Conservation (phyloP, 164 flowering plant genomes). For the Macadamia tetraphylla region DNA sequence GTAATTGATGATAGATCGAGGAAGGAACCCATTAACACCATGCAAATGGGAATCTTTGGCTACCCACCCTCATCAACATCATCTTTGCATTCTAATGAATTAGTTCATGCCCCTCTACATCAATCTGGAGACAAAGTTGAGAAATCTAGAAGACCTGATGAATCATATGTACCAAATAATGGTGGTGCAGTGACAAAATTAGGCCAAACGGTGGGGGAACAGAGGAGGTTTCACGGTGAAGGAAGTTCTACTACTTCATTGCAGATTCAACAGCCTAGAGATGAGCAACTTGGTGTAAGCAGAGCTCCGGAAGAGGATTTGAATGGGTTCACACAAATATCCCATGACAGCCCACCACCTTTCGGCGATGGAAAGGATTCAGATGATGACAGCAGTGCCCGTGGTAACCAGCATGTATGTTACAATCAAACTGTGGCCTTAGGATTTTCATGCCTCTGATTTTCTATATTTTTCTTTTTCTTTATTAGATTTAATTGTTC, state of each 20-base stretch:
- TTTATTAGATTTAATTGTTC: no score
- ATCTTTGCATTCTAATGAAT: neutral
- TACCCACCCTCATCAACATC: slow-evolving; percentile 7
- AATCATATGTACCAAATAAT: neutral
- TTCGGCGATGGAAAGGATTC: slow-evolving; percentile 37
- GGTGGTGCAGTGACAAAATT: neutral
- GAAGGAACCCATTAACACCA: neutral
- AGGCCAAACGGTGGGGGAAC: neutral
- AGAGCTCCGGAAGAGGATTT: slow-evolving; percentile 16
- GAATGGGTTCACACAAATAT: slow-evolving; percentile 22
- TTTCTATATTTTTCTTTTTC: no score
- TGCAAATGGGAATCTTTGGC: neutral
- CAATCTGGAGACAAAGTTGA: neutral
- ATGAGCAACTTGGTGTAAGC: slow-evolving; percentile 1
- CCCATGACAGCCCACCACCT: slow-evolving; percentile 52
- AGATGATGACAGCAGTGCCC: slow-evolving; percentile 35
- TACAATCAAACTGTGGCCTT: neutral
- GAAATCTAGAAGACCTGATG: slow-evolving; percentile 1
- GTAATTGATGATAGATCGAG: slow-evolving; percentile 1
- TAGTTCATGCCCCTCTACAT: slow-evolving; percentile 9
- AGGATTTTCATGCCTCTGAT: neutral
- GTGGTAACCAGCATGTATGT: slow-evolving; percentile 36
- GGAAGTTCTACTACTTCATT: neutral
- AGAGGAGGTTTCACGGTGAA: neutral
- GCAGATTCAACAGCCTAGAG: neutral